Evolutionary conservation across 2,329 filamentous ascomycete species (phyloP).

Genomic region (Leptographium procerum): DNA sequence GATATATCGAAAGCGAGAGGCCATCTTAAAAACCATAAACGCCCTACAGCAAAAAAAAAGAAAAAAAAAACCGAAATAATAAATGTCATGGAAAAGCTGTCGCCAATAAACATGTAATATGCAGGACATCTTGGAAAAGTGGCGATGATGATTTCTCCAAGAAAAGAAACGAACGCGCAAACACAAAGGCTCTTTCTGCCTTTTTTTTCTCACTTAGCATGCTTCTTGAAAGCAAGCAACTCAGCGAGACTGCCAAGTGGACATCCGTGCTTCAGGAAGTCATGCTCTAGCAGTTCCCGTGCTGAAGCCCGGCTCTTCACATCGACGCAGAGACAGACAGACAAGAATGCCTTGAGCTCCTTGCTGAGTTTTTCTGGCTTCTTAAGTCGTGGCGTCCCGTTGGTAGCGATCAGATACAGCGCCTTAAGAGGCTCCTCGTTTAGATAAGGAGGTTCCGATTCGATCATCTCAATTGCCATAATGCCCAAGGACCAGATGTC

Average conservation of each 20-base stretch:
- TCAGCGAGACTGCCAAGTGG: constrained; percentile 72
- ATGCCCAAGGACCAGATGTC: constrained; percentile 99
- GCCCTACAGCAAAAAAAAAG: neutral
- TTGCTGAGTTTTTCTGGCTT: constrained; percentile 97
- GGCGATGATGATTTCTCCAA: neutral
- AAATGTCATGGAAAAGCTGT: neutral
- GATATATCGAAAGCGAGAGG: constrained; percentile 10
- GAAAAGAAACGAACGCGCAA: neutral
- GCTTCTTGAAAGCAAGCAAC: constrained; percentile 76
- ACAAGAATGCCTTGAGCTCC: constrained; percentile 94
- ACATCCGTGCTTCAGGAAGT: constrained; percentile 91
- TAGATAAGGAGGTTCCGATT: constrained; percentile 92
- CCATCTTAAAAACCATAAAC: constrained; percentile 1
- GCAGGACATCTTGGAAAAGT: neutral
- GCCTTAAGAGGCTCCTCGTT: constrained; percentile 98
- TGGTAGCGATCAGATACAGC: constrained; percentile 93
- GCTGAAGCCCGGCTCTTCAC: constrained; percentile 90
- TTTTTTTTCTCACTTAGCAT: constrained; percentile 43
- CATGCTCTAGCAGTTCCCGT: constrained; percentile 77
- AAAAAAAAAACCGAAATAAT: neutral
- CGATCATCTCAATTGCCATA: constrained; percentile 99
- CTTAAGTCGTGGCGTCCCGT: constrained; percentile 92
- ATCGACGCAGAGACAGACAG: constrained; percentile 91
- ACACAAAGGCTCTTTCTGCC: neutral
- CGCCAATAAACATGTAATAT: neutral